Base-by-base conservation (phyloP, 108 stramenopile genomes). In the Nannochloropsis oceanica region DNA sequence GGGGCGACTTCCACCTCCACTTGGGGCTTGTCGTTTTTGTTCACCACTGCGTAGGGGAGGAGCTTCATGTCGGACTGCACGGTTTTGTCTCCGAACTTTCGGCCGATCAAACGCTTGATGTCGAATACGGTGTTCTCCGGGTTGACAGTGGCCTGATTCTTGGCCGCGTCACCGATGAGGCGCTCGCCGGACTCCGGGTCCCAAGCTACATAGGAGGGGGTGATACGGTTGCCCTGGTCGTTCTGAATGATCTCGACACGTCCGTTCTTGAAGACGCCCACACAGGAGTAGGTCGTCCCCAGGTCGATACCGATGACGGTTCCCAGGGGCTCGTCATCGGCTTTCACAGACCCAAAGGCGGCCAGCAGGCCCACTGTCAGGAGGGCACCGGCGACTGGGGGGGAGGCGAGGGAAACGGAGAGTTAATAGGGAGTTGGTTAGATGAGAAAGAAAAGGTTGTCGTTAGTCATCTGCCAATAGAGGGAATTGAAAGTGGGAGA, bases 141-240 rank as follows among this genome's bases (percentile, higher is more conserved):
- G 91, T 97, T 96, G 86, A 94, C 92, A 18, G 96, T 94, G 27
- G 96, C 96, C 91, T 97, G 95, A 91, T 96, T 96, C 95, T 97
- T 97, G 84, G 98, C 98, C 79, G 98, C 95, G 87, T 97, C 97
- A 50, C 98, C 98, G 26, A 98, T 95, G 44, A 96, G 86, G 73
- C 95, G 94, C 86, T 94, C 93, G 18, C 91, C 93, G 27, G 95
- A 94, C 87, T 95, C 95, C 80, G 94, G 96, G 93, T 86, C 93
- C 92, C 97, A 99, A 84, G 97, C 96, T 50, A 99, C 97, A 89
- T 97, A 97, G 42, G 95, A 95, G 83, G 98, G 98, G 43, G 98
- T 99, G 94, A 97, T 99, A 86, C 98, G 95, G 93, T 98, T 97
- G 84, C 98, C 98, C 93, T 97, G 96, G 89, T 97, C 97, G 92